phyloP scores from a whole-genome alignment of 2,329 filamentous ascomycete species.

The Pseudogymnoascus destructans region DNA sequence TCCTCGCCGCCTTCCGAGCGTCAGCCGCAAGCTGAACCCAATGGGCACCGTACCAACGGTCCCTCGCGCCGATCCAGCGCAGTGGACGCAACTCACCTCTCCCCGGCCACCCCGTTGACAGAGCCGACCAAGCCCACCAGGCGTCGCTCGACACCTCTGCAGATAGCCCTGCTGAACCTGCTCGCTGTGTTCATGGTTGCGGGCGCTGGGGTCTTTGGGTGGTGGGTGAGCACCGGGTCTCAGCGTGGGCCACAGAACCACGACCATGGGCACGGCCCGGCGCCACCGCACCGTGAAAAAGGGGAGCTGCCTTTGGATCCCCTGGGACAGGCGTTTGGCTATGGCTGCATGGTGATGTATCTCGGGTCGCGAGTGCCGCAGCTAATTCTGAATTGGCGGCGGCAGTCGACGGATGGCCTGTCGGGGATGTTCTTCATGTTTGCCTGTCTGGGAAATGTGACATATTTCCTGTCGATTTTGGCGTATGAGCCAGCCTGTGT shows the following conservation, averaged over 20 bases:
- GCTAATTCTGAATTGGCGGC: constrained; percentile 78
- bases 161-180: constrained; percentile 58
- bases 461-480: constrained; percentile 83
- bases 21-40: constrained; percentile 27
- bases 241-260: constrained; percentile 22
- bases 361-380: constrained; percentile 84
- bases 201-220: constrained; percentile 69
- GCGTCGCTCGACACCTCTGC: constrained; percentile 37
- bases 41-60: constrained; percentile 32
- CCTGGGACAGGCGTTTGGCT: constrained; percentile 83
- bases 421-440: constrained; percentile 94
- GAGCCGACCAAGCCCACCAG: constrained; percentile 32
- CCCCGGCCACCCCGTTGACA: constrained; percentile 70
- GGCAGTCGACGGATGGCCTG: constrained; percentile 87
- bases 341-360: constrained; percentile 79
- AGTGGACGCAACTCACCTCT: constrained; percentile 55
- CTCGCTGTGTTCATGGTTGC: constrained; percentile 70
- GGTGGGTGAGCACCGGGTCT: constrained; percentile 53
- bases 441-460: constrained; percentile 87
- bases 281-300: constrained; percentile 25
- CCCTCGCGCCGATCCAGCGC: constrained; percentile 43
- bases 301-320: constrained; percentile 29
- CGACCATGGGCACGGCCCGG: constrained; percentile 15
- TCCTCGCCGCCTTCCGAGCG: neutral
- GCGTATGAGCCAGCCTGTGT: constrained; percentile 68